Evolutionary conservation across 305 asterid species (phyloP).

Genomic region (Plantago lanceolata): DNA sequence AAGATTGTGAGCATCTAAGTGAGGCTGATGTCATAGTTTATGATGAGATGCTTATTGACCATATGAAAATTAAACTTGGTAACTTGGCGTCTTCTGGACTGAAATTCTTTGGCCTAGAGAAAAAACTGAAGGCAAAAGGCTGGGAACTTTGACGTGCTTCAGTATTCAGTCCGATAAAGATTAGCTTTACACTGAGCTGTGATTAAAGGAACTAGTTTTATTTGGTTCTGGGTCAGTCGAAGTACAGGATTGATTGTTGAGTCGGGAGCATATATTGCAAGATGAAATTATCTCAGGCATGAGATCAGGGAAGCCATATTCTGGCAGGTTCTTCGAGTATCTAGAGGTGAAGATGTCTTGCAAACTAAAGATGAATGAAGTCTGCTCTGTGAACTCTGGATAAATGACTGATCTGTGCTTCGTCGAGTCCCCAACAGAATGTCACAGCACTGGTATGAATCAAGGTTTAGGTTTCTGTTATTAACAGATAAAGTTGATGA

Average conservation of each 20-base stretch:
- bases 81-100: slow-evolving; percentile 71
- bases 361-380: not conserved
- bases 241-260: no score
- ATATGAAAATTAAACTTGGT: slow-evolving; percentile 80
- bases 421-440: not conserved
- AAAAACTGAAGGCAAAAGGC: slow-evolving; percentile 64
- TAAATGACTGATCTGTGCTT: not conserved
- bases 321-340: not conserved
- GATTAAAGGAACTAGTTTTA: no score
- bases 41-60: slow-evolving; percentile 76
- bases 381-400: not conserved
- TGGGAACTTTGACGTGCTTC: slow-evolving; percentile 25
- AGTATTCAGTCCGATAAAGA: not conserved
- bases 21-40: slow-evolving; percentile 67
- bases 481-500: no score
- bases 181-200: not conserved
- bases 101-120: slow-evolving; percentile 79
- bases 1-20: slow-evolving; percentile 39
- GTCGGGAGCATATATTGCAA: not conserved
- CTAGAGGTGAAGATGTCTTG: not conserved
- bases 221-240: not conserved
- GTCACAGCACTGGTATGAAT: not conserved
- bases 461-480: not conserved
- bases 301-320: not conserved
- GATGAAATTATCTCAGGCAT: not conserved